A percentile compares a stretch with the other conserved stretches of the same genome.
Evolutionary conservation across 768 basidiomycete genomes (phyloP).

Genomic region (Phaeotremella fagi): DNA sequence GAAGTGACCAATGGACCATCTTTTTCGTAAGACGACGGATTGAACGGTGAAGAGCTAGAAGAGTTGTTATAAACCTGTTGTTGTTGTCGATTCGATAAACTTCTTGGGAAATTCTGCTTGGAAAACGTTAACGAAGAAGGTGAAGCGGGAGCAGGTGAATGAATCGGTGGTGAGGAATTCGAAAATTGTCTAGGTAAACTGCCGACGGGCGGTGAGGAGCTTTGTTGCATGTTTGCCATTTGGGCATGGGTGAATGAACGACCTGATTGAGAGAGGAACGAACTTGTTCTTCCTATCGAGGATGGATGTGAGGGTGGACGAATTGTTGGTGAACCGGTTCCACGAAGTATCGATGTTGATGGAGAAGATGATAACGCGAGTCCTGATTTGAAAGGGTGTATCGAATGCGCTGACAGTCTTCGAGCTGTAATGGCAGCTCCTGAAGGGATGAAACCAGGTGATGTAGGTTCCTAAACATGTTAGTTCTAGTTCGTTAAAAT

Average conservation of each 20-base stretch:
- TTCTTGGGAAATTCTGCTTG: slow-evolving; percentile 30
- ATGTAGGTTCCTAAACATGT: slow-evolving; percentile 11
- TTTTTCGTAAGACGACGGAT: slow-evolving; percentile 32
- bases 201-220: slow-evolving; percentile 24
- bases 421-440: slow-evolving; percentile 32
- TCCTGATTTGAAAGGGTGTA: slow-evolving; percentile 27
- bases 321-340: slow-evolving; percentile 6
- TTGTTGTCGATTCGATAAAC: slow-evolving; percentile 25
- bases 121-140: slow-evolving; percentile 35
- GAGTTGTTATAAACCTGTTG: slow-evolving; percentile 20
- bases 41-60: slow-evolving; percentile 30
- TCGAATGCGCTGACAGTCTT: slow-evolving; percentile 39
- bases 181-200: slow-evolving; percentile 16
- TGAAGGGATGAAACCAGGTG: slow-evolving; percentile 6
- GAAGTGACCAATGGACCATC: slow-evolving; percentile 10
- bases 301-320: slow-evolving; percentile 18
- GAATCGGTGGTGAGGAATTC: slow-evolving; percentile 14
- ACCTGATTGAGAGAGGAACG: slow-evolving; percentile 47
- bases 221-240: slow-evolving; percentile 30
- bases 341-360: slow-evolving; percentile 30
- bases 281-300: slow-evolving; percentile 40
- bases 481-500: background rate
- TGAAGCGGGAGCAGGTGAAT: slow-evolving; percentile 23
- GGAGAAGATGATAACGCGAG: slow-evolving; percentile 20
- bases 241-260: slow-evolving; percentile 46